These are phyloP conservation scores for Fusarium udum DNA, from an alignment of 2,329 filamentous ascomycete genomes.

Conservation along the genomic window DNA sequence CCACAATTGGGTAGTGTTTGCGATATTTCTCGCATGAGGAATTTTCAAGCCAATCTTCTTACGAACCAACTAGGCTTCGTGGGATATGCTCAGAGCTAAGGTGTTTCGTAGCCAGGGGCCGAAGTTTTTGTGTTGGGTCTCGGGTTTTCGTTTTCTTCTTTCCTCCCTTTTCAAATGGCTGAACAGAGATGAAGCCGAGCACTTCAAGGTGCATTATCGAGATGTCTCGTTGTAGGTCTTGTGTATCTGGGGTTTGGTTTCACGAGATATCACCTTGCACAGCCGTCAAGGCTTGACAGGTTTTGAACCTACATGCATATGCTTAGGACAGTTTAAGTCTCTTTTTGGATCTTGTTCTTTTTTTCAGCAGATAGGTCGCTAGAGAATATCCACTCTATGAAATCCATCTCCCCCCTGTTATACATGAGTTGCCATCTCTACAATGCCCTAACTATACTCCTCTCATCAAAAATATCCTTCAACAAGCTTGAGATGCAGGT, in stretches of 20 bases:
- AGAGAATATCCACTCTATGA: conserved; percentile 24
- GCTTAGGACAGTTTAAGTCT: neutral
- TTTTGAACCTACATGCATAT: neutral
- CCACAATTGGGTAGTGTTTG: conserved; percentile 1
- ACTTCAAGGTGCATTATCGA: neutral
- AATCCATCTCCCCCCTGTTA: conserved; percentile 3
- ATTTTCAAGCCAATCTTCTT: neutral
- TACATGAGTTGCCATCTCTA: conserved; percentile 43
- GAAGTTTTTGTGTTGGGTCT: neutral
- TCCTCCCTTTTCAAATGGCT: neutral
- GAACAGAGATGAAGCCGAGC: neutral
- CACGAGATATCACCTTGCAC: neutral
- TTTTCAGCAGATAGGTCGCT: conserved; percentile 9
- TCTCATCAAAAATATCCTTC: conserved; percentile 82
- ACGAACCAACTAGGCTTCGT: conserved; percentile 1
- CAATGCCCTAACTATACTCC: conserved; percentile 69
- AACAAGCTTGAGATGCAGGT: conserved; percentile 72
- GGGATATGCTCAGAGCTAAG: conserved; percentile 24
- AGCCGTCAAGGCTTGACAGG: neutral
- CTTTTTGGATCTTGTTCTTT: neutral
- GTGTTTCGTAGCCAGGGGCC: neutral
- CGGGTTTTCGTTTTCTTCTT: neutral
- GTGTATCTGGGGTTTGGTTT: neutral
- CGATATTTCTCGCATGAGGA: neutral
- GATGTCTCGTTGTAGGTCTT: neutral